Percentiles rank a stretch among this genome's conserved stretches.
phyloP scores from a whole-genome alignment of 1,284 basidiomycete genomes.

The Tetrapyrgos nigripes region DNA sequence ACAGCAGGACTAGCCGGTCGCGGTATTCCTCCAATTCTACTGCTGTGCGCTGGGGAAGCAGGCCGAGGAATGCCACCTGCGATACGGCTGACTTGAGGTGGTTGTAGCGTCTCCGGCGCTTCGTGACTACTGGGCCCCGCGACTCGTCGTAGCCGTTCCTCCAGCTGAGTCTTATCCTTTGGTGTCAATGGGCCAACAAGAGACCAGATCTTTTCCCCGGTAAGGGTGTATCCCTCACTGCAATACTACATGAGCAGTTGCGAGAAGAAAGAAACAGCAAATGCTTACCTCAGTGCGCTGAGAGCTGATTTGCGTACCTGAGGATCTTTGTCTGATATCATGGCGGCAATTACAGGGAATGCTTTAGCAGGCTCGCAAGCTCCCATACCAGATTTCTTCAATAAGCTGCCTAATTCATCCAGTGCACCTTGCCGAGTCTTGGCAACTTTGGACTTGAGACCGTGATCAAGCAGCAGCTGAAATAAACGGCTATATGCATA shows the following conservation, averaged over 20 bases:
- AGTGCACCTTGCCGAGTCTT: conserved; percentile 88
- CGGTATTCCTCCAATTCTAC: conserved; percentile 52
- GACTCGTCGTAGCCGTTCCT: conserved; percentile 88
- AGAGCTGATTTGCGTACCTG: conserved; percentile 87
- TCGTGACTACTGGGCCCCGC: conserved; percentile 65
- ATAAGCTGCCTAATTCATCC: conserved; percentile 79
- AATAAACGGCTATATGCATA: conserved; percentile 93
- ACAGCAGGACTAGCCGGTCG: conserved; percentile 73
- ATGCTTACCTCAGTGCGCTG: conserved; percentile 67
- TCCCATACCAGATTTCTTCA: conserved; percentile 85
- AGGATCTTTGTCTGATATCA: conserved; percentile 90
- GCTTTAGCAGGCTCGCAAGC: conserved; percentile 84
- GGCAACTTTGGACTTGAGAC: conserved; percentile 87
- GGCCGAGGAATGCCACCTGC: conserved; percentile 55
- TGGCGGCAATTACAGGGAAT: conserved; percentile 79
- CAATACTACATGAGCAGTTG: conserved; percentile 15
- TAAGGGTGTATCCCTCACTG: conserved; percentile 83
- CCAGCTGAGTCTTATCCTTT: conserved; percentile 91
- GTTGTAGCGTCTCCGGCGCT: conserved; percentile 45
- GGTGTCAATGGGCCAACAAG: conserved; percentile 78
- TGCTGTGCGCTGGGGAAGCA: conserved; percentile 55
- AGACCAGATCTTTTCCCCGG: conserved; percentile 88
- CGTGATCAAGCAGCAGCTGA: conserved; percentile 85
- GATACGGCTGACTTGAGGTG: conserved; percentile 60
- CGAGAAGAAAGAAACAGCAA: not conserved